phyloP scores from a whole-genome alignment of 371 early-diverging fungal species.

The Rhizopus stolonifer region DNA sequence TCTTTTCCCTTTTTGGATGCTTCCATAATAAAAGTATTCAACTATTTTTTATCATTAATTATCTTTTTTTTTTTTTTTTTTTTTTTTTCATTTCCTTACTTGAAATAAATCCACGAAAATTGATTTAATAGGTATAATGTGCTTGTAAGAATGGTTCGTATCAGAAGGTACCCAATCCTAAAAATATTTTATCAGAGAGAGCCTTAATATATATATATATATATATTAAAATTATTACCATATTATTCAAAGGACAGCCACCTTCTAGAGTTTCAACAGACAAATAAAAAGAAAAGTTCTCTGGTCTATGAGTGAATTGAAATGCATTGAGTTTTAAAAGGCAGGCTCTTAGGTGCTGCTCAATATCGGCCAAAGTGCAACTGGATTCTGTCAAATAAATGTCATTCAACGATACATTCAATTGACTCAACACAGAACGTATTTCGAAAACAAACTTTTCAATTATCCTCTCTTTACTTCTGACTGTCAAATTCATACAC shows the following conservation, averaged over 20 bases:
- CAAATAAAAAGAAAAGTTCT: slow-evolving; percentile 37
- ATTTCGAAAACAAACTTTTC: slow-evolving; percentile 60
- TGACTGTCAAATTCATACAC: slow-evolving; percentile 39
- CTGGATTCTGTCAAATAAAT: slow-evolving; percentile 16
- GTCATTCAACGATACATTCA: too few relatives aligned
- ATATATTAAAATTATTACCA: too few relatives aligned
- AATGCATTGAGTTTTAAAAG: slow-evolving; percentile 39
- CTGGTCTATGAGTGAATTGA: slow-evolving; percentile 6
- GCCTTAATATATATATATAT: too few relatives aligned
- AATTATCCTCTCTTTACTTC: slow-evolving; percentile 14
- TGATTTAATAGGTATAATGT: slow-evolving; percentile 46
- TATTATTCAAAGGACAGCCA: slow-evolving; percentile 11
- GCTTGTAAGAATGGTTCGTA: slow-evolving; percentile 6
- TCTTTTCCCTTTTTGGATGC: slow-evolving; percentile 7
- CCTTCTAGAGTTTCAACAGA: slow-evolving; percentile 37
- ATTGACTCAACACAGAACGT: slow-evolving; percentile 22
- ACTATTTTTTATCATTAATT: neutral
- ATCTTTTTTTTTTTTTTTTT: neutral
- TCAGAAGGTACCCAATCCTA: slow-evolving; percentile 55
- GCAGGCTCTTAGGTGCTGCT: slow-evolving; percentile 45
- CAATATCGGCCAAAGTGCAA: slow-evolving; percentile 33
- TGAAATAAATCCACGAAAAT: slow-evolving; percentile 45
- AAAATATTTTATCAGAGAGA: too few relatives aligned
- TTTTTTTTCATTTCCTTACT: slow-evolving; percentile 20
- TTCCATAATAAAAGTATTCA: slow-evolving; percentile 21